phyloP scores from a whole-genome alignment of 2,329 filamentous ascomycete species.

The Lachnellula subtilissima region DNA sequence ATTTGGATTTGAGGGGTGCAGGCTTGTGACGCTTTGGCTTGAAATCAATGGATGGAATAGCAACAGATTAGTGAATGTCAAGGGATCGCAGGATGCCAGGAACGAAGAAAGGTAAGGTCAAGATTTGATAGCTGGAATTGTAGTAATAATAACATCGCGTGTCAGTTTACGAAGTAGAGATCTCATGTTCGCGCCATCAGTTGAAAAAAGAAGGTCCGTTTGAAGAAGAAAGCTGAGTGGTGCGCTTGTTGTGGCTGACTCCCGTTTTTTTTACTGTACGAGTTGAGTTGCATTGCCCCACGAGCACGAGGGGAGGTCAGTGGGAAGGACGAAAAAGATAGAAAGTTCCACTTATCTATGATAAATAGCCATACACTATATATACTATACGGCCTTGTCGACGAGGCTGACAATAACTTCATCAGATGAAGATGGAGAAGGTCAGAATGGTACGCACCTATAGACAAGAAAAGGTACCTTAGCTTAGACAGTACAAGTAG shows the following conservation, averaged over 20 bases:
- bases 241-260: slow-evolving; percentile 2
- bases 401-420: slow-evolving; percentile 10
- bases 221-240: slow-evolving; percentile 5
- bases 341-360: too few relatives aligned
- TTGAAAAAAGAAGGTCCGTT: neutral
- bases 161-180: too few relatives aligned
- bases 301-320: neutral
- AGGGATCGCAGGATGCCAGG: neutral
- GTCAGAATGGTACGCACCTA: neutral
- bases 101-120: neutral
- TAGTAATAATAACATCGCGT: neutral
- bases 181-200: neutral
- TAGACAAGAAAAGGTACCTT: neutral
- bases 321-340: neutral
- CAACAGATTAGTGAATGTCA: neutral
- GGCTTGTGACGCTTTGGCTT: neutral
- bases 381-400: neutral
- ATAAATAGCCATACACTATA: neutral
- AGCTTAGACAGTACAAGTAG: neutral
- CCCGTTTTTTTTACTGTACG: neutral
- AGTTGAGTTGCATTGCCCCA: neutral
- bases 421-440: neutral
- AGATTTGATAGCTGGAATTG: neutral
- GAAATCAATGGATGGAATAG: too few relatives aligned
- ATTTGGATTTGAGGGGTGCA: neutral